Percentiles rank a stretch among this genome's conserved stretches.
These are phyloP conservation scores for Trichosphaerium sp. DNA, from an alignment of 78 protist species.

Conservation along the genomic window DNA sequence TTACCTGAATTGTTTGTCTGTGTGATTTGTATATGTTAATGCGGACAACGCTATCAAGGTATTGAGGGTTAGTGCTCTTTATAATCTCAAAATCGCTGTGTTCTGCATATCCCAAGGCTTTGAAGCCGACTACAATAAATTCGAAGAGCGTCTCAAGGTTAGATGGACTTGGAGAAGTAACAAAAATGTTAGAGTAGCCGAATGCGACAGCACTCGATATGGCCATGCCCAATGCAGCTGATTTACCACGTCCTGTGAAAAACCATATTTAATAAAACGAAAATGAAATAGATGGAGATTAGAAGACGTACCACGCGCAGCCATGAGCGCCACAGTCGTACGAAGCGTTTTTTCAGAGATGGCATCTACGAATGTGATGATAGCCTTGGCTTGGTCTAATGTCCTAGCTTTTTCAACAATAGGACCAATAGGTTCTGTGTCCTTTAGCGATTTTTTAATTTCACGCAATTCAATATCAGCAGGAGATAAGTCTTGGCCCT, in stretches of 20 bases:
- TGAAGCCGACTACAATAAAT: constrained; percentile 86
- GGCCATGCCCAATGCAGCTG: constrained; percentile 94
- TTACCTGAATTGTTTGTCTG: constrained; percentile 92
- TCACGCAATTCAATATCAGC: constrained; percentile 34
- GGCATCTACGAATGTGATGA: constrained; percentile 78
- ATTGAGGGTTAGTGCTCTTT: constrained; percentile 78
- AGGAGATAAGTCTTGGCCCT: background rate
- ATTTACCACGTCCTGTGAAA: constrained; percentile 99
- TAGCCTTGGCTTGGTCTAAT: constrained; percentile 73
- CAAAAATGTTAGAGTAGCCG: constrained; percentile 94
- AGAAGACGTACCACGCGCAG: constrained; percentile 98
- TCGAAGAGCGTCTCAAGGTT: constrained; percentile 92
- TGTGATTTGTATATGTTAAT: constrained; percentile 84
- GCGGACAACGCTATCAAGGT: constrained; percentile 70
- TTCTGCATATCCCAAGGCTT: constrained; percentile 79
- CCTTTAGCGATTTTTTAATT: constrained; percentile 43
- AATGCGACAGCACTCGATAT: constrained; percentile 83
- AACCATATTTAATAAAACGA: too few species aligned
- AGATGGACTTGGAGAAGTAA: constrained; percentile 96
- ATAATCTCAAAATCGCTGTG: constrained; percentile 83
- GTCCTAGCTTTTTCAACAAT: constrained; percentile 21
- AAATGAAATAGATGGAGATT: too few species aligned
- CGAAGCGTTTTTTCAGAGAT: constrained; percentile 80
- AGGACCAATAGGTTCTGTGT: constrained; percentile 59
- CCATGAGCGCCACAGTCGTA: constrained; percentile 89